Percentiles rank a stretch among this genome's conserved stretches.
Conservation (phyloP, 306 rosid species). For the Prunus padus region DNA sequence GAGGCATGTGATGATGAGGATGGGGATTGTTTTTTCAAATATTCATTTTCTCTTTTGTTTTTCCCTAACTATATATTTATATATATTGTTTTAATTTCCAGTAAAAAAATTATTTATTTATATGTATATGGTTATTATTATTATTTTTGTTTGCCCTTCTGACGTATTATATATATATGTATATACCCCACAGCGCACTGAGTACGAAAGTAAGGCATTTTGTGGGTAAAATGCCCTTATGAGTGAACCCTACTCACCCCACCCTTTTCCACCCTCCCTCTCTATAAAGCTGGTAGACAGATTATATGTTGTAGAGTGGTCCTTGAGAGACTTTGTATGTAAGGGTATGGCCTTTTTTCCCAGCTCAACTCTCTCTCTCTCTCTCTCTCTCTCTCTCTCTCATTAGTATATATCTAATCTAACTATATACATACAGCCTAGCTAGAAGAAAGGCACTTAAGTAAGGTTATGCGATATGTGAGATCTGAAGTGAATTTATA, state of each 20-base stretch:
- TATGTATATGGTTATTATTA: slow-evolving; percentile 21
- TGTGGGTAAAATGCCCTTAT: slow-evolving; percentile 38
- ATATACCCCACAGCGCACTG: slow-evolving; percentile 80
- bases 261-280: slow-evolving; percentile 13
- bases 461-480: not conserved
- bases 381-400: slow-evolving; percentile 15
- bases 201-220: slow-evolving; percentile 56
- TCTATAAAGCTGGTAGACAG: slow-evolving; percentile 66
- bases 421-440: not conserved
- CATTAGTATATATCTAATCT: not conserved
- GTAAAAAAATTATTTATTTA: slow-evolving; percentile 26
- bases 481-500: slow-evolving; percentile 46
- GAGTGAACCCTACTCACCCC: slow-evolving; percentile 44
- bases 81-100: slow-evolving; percentile 4
- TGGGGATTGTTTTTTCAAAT: slow-evolving; percentile 35
- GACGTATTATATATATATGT: slow-evolving; percentile 30
- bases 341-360: slow-evolving; percentile 29
- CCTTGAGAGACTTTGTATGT: slow-evolving; percentile 48
- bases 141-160: slow-evolving; percentile 34
- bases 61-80: slow-evolving; percentile 3
- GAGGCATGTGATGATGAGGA: slow-evolving; percentile 76
- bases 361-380: slow-evolving; percentile 6
- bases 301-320: slow-evolving; percentile 76
- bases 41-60: slow-evolving; percentile 9
- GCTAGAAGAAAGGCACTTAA: not conserved